phyloP scores from a whole-genome alignment of 139 green algal genomes.

The Tetradesmus lagerheimii region DNA sequence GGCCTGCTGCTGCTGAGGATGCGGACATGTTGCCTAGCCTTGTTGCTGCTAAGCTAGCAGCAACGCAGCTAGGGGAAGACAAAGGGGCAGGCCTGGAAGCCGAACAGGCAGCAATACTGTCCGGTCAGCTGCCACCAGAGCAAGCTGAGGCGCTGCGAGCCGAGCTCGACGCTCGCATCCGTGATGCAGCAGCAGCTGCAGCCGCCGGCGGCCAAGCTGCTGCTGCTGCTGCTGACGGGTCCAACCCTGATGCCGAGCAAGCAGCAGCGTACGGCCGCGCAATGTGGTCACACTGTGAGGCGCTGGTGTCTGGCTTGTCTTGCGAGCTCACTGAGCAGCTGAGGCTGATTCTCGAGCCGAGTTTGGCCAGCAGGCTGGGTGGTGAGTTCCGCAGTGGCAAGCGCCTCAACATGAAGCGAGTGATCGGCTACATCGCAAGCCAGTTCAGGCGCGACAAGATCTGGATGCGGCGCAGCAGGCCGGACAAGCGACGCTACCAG shows the following conservation, averaged over 20 bases:
- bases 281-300: conserved; percentile 88
- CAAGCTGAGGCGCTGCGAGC: conserved; percentile 59
- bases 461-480: conserved; percentile 94
- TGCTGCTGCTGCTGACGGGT: conserved; percentile 6
- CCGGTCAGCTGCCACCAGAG: conserved; percentile 50
- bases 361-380: conserved; percentile 80
- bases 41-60: conserved; percentile 44
- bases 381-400: conserved; percentile 97
- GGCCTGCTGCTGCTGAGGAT: conserved; percentile 34
- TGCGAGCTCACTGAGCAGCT: conserved; percentile 97
- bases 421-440: conserved; percentile 98
- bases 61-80: conserved; percentile 40
- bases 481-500: conserved; percentile 97
- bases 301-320: conserved; percentile 76
- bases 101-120: conserved; percentile 40
- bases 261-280: conserved; percentile 56
- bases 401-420: conserved; percentile 98
- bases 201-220: conserved; percentile 21
- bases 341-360: conserved; percentile 96
- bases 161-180: conserved; percentile 71
- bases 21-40: not conserved
- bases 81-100: conserved; percentile 41
- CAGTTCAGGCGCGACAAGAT: conserved; percentile 99
- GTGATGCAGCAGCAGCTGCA: conserved; percentile 36
- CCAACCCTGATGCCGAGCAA: conserved; percentile 29